A percentile compares a stretch with the other conserved stretches of the same genome.
Evolutionary conservation across 768 basidiomycete species (phyloP).

Genomic region (Psilocybe sp.): DNA sequence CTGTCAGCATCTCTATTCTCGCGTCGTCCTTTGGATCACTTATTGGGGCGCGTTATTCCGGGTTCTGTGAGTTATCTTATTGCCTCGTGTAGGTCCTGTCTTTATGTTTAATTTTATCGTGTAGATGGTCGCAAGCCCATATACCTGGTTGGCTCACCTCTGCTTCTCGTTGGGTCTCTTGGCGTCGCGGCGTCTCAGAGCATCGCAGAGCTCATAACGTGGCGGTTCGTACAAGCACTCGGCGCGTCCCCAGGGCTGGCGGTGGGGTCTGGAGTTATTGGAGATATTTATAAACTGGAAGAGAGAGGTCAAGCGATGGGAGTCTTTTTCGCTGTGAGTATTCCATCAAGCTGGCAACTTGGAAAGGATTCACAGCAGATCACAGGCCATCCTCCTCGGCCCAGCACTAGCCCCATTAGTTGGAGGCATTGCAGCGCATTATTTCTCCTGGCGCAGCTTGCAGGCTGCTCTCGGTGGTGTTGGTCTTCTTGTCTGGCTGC

Average conservation of each 20-base stretch:
- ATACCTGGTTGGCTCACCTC: constrained; percentile 59
- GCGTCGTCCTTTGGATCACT: constrained; percentile 28
- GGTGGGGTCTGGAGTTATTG: constrained; percentile 53
- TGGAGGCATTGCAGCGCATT: constrained; percentile 56
- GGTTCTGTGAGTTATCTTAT: constrained; percentile 24
- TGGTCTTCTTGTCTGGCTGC: constrained; percentile 36
- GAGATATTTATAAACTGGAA: constrained; percentile 60
- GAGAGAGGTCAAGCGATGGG: constrained; percentile 57
- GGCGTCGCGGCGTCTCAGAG: constrained; percentile 48
- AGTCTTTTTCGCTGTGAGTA: constrained; percentile 46
- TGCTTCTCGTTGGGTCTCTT: constrained; percentile 55
- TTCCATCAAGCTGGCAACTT: not conserved
- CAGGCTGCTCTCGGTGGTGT: constrained; percentile 43
- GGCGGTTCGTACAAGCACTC: constrained; percentile 61
- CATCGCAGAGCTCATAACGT: constrained; percentile 48
- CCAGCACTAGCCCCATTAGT: constrained; percentile 58
- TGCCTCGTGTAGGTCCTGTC: not conserved
- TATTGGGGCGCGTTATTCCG: constrained; percentile 29
- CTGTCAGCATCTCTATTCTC: constrained; percentile 31
- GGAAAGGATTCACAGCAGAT: not conserved
- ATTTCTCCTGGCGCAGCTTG: constrained; percentile 65
- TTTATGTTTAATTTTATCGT: not conserved
- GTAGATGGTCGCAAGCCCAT: constrained; percentile 60
- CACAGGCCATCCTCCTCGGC: constrained; percentile 52
- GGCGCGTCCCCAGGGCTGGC: constrained; percentile 55